phyloP scores from a whole-genome alignment of 2,329 filamentous ascomycete species.

The Pseudogymnoascus pannorum region DNA sequence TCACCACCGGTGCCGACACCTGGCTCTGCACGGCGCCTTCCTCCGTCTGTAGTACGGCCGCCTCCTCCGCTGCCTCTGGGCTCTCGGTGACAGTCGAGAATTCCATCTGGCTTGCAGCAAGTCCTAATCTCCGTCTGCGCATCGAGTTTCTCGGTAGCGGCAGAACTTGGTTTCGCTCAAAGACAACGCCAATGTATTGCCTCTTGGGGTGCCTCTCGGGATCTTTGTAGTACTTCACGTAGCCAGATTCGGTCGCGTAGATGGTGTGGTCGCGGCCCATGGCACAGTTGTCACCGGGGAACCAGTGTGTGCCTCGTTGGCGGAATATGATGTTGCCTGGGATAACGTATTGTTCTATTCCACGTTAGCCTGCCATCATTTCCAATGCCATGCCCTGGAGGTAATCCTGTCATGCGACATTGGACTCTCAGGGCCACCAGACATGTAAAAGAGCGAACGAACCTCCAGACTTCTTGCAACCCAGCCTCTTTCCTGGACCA shows the following conservation, averaged over 20 bases:
- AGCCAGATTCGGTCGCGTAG: constrained; percentile 75
- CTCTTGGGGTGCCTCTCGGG: constrained; percentile 73
- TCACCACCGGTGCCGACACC: constrained; percentile 10
- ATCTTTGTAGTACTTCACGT: constrained; percentile 95
- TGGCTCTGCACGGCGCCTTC: constrained; percentile 11
- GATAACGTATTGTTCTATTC: constrained; percentile 78
- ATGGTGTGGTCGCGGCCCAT: constrained; percentile 97
- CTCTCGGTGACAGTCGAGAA: constrained; percentile 18
- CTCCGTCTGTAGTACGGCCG: constrained; percentile 15
- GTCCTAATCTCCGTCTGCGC: constrained; percentile 67
- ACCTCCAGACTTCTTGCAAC: constrained; percentile 89
- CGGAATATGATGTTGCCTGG: constrained; percentile 97
- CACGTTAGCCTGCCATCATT: background rate
- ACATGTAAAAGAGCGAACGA: constrained; percentile 26
- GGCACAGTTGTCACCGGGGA: constrained; percentile 87
- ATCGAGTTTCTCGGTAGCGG: constrained; percentile 69
- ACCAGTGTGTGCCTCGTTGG: constrained; percentile 91
- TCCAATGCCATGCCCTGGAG: background rate
- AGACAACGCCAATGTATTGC: constrained; percentile 91
- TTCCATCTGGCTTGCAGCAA: constrained; percentile 49
- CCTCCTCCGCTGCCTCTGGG: background rate
- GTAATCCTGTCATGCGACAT: background rate
- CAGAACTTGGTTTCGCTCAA: constrained; percentile 72
- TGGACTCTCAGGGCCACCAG: background rate
- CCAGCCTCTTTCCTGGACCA: constrained; percentile 76